Evolutionary conservation across 2,329 filamentous ascomycete species (phyloP), one percentile per base, ranked within the genome.

Genomic region (Aspergillus costaricaensis): DNA sequence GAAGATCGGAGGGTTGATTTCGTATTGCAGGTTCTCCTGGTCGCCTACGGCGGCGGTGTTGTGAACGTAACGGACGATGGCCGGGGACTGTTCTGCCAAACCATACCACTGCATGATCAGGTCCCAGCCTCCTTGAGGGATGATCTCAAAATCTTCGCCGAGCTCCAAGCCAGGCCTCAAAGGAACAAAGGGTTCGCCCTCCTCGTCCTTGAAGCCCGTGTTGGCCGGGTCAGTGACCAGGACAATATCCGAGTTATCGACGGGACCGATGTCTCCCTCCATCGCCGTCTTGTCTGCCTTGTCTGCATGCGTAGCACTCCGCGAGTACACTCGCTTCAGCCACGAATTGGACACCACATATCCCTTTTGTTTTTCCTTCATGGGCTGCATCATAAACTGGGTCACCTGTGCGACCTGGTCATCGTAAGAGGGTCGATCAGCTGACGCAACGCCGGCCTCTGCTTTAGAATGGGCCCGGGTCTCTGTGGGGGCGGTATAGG

Each of bases 181-280:
- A 3, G 90, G 88, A 32, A 94, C 85, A 69, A 92, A 96, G 0
- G 68, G 70, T 43, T 81, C 74, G 9, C 76, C 79, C n/a, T 70
- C 70, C 67, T 81, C 79, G 60, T 82, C 80, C 60, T 77, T 75
- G 67, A 81, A 76, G 25, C 62, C 62, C 17, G 65, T 66, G 30
- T 68, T 72, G 12, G 72, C 71, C 4, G 77, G 78, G 60, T 81
- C 80, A 27, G 74, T 81, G 63, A 88, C 83, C 61, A 88, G 80
- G 55, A 93, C 86, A 62, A 97, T 88, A 71, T 93, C 90, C 0
- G 90, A 87, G 72, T 97, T 97, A 80, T 97, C 92, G 32, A 98
- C 85, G 0, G 91, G 90, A 1, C 92, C 92, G 58, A 95, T 84
- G 4, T 86, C 83, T 6, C 85, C 86, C 60, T 88, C 83, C 10